These are phyloP conservation scores for Cadophora luteo-olivacea DNA, from an alignment of 2,329 filamentous ascomycete species.

Conservation along the genomic window DNA sequence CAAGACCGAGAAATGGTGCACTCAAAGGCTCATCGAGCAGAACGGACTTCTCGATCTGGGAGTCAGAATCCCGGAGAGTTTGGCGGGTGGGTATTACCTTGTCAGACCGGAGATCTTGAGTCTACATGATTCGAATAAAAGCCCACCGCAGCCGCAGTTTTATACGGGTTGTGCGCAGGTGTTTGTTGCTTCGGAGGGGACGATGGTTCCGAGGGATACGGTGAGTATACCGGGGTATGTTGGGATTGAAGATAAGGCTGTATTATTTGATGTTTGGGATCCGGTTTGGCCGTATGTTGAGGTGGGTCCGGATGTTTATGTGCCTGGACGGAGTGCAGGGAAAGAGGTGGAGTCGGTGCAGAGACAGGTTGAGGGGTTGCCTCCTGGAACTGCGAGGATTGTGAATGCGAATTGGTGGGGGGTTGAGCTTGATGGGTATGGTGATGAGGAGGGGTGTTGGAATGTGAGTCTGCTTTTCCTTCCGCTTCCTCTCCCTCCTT, in stretches of 20 bases:
- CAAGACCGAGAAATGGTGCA: constrained; percentile 67
- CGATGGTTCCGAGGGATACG: constrained; percentile 55
- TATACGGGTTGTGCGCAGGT: constrained; percentile 77
- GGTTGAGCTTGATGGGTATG: constrained; percentile 63
- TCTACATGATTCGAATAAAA: constrained; percentile 65
- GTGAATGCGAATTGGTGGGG: constrained; percentile 79
- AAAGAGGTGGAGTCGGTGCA: constrained; percentile 20
- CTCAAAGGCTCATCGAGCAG: constrained; percentile 69
- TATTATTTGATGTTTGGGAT: constrained; percentile 71
- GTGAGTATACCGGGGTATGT: constrained; percentile 74
- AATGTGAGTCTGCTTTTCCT: constrained; percentile 43
- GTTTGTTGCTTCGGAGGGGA: constrained; percentile 60
- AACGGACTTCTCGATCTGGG: constrained; percentile 51
- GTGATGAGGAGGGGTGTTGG: constrained; percentile 65
- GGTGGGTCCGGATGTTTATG: constrained; percentile 57
- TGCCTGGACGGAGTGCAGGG: background rate
- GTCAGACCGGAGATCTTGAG: constrained; percentile 73
- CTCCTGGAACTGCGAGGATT: constrained; percentile 63
- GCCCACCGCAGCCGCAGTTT: constrained; percentile 69
- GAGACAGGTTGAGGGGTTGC: constrained; percentile 54
- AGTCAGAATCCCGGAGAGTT: constrained; percentile 57
- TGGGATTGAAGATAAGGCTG: constrained; percentile 56
- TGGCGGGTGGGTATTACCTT: constrained; percentile 73
- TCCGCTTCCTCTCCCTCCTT: background rate
- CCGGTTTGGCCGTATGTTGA: constrained; percentile 61